Conservation (phyloP, 257 asterid species). For the Handroanthus guayacan region DNA sequence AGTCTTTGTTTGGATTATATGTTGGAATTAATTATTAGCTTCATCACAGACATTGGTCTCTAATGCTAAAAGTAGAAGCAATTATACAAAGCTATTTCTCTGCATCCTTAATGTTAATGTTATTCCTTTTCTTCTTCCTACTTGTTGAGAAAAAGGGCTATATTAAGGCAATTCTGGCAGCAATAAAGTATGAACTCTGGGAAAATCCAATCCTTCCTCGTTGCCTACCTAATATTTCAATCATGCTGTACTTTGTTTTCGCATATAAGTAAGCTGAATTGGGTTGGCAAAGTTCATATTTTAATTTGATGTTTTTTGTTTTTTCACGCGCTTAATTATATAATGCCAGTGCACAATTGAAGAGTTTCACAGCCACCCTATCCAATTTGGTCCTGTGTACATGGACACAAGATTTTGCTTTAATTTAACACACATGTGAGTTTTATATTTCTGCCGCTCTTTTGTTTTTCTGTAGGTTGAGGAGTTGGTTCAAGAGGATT, state of each 20-base stretch:
- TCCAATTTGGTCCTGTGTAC: slow-evolving; percentile 19
- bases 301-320: neutral
- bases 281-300: neutral
- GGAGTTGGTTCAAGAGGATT: slow-evolving; percentile 86
- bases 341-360: neutral
- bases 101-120: too few relatives aligned
- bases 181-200: too few relatives aligned
- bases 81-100: too few relatives aligned
- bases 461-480: slow-evolving; percentile 65
- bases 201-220: too few relatives aligned
- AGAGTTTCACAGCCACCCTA: slow-evolving; percentile 15
- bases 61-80: too few relatives aligned
- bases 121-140: too few relatives aligned
- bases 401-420: neutral
- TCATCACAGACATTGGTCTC: too few relatives aligned
- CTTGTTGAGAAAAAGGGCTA: too few relatives aligned
- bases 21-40: too few relatives aligned
- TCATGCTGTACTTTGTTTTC: neutral
- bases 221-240: neutral
- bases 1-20: too few relatives aligned
- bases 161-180: too few relatives aligned
- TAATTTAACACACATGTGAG: neutral
- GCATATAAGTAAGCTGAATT: neutral
- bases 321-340: slow-evolving; percentile 11
- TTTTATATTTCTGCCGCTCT: slow-evolving; percentile 12